Conservation (phyloP, 345 rosid species). For the Cardiospermum halicacabum region DNA sequence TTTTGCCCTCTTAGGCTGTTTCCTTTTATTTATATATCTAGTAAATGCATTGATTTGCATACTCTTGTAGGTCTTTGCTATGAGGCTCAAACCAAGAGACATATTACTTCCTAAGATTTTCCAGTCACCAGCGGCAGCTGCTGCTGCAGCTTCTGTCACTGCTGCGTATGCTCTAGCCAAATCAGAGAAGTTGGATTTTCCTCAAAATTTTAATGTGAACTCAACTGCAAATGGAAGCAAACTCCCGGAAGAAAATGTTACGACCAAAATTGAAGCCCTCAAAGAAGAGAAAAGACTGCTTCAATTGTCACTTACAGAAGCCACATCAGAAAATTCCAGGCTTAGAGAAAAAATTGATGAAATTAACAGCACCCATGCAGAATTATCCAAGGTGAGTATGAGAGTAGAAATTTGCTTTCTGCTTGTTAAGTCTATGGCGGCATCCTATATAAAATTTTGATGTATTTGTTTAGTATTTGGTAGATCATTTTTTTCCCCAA, state of each 20-base stretch:
- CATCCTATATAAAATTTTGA: background rate
- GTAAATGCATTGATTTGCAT: constrained; percentile 4
- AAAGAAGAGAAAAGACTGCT: constrained; percentile 66
- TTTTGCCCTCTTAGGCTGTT: background rate
- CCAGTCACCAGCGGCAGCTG: constrained; percentile 95
- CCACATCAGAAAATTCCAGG: constrained; percentile 53
- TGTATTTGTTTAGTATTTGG: background rate
- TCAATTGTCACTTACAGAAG: constrained; percentile 53
- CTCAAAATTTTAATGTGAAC: constrained; percentile 30
- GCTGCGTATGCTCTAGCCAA: constrained; percentile 95
- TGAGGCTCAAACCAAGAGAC: constrained; percentile 75
- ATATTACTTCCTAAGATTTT: constrained; percentile 66
- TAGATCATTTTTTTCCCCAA: background rate
- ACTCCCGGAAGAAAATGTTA: constrained; percentile 33
- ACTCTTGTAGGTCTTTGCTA: constrained; percentile 54
- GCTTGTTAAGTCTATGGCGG: background rate
- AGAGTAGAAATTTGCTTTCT: background rate
- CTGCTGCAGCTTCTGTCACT: constrained; percentile 96
- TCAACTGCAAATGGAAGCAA: constrained; percentile 34
- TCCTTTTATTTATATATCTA: background rate
- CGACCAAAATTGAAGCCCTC: constrained; percentile 41
- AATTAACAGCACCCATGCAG: constrained; percentile 55
- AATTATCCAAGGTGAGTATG: constrained; percentile 65
- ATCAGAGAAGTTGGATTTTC: constrained; percentile 63
- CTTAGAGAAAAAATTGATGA: constrained; percentile 72